phyloP scores from a whole-genome alignment of 768 basidiomycete genomes.

The Cyclocybe aegerita region DNA sequence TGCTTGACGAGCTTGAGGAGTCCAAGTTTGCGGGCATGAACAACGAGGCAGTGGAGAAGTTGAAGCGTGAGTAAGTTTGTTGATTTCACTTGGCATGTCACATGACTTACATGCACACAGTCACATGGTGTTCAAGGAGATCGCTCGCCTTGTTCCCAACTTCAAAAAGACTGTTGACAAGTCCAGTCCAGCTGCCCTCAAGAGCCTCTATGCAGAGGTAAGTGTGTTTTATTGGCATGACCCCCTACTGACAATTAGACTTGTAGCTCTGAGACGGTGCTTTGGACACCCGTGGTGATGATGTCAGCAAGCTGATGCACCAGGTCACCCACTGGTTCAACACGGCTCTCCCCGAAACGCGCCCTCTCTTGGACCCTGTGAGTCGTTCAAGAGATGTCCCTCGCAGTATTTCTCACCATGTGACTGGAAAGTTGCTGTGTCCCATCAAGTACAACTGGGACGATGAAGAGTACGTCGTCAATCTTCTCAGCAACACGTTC shows the following conservation, averaged over 20 bases:
- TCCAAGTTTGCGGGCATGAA: conserved; percentile 10
- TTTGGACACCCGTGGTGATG: conserved; percentile 19
- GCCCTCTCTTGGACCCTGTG: not conserved
- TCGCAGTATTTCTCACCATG: conserved; percentile 13
- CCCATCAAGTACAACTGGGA: conserved; percentile 15
- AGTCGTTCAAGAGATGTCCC: too few relatives aligned
- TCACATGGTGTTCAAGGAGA: conserved; percentile 4
- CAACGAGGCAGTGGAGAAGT: too few relatives aligned
- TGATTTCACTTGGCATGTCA: conserved; percentile 3
- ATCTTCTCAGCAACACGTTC: not conserved
- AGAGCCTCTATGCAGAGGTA: conserved; percentile 9
- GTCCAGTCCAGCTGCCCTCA: conserved; percentile 4
- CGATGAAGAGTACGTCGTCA: conserved; percentile 10
- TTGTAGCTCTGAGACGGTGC: conserved; percentile 18
- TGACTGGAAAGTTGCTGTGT: conserved; percentile 12
- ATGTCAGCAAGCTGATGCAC: conserved; percentile 13
- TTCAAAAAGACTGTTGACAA: conserved; percentile 10
- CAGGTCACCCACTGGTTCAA: conserved; percentile 20
- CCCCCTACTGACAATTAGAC: conserved; percentile 1
- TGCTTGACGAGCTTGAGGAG: conserved; percentile 7
- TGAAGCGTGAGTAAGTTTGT: conserved; percentile 8
- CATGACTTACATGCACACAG: conserved; percentile 10
- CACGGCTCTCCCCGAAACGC: not conserved
- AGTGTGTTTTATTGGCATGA: not conserved
- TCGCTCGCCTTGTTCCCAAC: conserved; percentile 8